Percentiles rank a stretch among this genome's conserved stretches.
Conservation (phyloP, 169 alveolate genomes). For the Cryptosporidium sp. region DNA sequence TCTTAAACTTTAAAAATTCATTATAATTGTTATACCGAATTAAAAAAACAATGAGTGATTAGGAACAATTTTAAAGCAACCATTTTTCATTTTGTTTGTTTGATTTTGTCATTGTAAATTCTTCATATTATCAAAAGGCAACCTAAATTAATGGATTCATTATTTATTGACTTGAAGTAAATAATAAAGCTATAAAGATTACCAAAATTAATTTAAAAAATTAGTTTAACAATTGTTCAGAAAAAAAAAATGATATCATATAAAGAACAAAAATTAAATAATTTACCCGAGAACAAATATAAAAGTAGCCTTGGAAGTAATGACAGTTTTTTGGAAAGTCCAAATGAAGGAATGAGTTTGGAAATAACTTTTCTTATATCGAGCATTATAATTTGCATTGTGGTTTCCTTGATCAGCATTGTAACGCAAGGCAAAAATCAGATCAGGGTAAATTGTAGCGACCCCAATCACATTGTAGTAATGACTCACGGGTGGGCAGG, state of each 20-base stretch:
- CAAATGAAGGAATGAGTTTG: background rate
- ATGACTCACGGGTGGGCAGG: slow-evolving; percentile 77
- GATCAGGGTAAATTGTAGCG: slow-evolving; percentile 7
- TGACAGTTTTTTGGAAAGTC: background rate
- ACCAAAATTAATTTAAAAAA: background rate
- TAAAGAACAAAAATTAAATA: background rate
- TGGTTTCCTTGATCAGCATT: slow-evolving; percentile 41
- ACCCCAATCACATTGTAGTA: slow-evolving; percentile 62
- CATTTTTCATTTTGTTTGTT: slow-evolving; percentile 25
- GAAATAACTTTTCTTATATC: slow-evolving; percentile 41
- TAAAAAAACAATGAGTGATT: slow-evolving; percentile 14
- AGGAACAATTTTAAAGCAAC: slow-evolving; percentile 6
- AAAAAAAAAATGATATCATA: background rate
- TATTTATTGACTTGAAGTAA: background rate
- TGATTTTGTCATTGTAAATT: slow-evolving; percentile 19
- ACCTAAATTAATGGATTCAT: background rate
- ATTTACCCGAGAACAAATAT: background rate
- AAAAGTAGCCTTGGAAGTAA: background rate
- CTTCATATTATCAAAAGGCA: background rate
- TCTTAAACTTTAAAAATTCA: background rate
- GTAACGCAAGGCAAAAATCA: slow-evolving; percentile 62
- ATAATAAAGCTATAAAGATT: background rate
- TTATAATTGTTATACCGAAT: background rate
- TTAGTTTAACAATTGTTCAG: background rate
- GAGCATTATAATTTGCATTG: slow-evolving; percentile 39